Percentiles rank a stretch among this genome's conserved stretches.
These are phyloP conservation scores for Alectoria sarmentosa DNA, from an alignment of 495 filamentous ascomycete species.

Conservation along the genomic window DNA sequence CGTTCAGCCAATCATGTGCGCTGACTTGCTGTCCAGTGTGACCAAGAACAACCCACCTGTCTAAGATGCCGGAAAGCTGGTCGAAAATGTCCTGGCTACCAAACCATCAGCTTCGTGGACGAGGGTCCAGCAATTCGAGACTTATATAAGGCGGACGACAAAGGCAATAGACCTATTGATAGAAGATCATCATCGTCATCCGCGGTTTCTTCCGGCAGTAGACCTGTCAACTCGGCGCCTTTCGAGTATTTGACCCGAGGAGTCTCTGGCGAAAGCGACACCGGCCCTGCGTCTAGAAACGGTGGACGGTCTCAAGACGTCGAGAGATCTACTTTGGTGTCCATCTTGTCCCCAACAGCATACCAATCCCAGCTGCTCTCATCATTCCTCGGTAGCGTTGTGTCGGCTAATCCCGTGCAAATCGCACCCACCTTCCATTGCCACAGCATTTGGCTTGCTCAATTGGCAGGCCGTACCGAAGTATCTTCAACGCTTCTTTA, in stretches of 20 bases:
- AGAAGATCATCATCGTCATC: not conserved
- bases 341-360: constrained; percentile 12
- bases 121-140: constrained; percentile 11
- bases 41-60: constrained; percentile 31
- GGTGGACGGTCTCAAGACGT: not conserved
- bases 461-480: constrained; percentile 10
- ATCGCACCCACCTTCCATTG: constrained; percentile 9
- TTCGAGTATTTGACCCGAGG: not conserved
- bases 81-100: constrained; percentile 28
- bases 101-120: constrained; percentile 15
- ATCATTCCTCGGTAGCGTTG: constrained; percentile 10
- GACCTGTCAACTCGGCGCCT: not conserved
- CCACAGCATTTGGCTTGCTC: constrained; percentile 18
- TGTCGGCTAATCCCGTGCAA: not conserved
- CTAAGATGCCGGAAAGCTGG: constrained; percentile 29
- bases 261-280: no score
- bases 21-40: constrained; percentile 24
- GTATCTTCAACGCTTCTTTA: constrained; percentile 10
- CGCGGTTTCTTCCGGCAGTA: not conserved
- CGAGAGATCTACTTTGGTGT: constrained; percentile 10
- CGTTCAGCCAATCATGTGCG: not conserved
- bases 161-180: not conserved
- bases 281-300: not conserved
- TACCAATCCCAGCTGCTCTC: constrained; percentile 18
- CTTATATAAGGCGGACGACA: not conserved